Percentiles rank a stretch among this genome's conserved stretches.
Evolutionary conservation across 192 early-diverging fungal species (phyloP).

Genomic region (Coemansia sp.): DNA sequence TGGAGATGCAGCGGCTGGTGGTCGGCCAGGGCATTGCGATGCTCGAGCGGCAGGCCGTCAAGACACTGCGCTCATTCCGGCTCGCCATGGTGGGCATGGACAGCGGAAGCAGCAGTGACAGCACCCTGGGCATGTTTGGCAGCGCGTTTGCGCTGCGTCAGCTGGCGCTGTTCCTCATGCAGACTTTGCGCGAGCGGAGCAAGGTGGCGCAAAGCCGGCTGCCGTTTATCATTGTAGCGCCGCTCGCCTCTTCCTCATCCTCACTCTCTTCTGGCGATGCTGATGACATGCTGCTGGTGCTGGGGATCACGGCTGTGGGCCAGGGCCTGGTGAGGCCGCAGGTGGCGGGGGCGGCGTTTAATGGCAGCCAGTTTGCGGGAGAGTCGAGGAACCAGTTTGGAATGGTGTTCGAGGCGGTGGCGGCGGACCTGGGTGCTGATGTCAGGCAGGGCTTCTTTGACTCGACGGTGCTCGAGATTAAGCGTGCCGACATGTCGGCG

Average conservation of each 20-base stretch:
- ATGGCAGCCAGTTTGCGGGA: conserved; percentile 55
- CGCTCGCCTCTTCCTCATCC: conserved; percentile 50
- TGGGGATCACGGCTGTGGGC: conserved; percentile 63
- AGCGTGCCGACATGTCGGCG: conserved; percentile 66
- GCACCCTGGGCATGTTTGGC: conserved; percentile 58
- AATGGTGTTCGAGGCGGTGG: conserved; percentile 79
- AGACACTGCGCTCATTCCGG: conserved; percentile 74
- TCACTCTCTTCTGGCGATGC: no score
- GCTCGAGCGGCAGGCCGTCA: conserved; percentile 79
- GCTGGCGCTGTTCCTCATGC: conserved; percentile 82
- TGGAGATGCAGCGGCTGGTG: conserved; percentile 75
- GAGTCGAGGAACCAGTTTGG: conserved; percentile 66
- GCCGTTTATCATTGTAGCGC: conserved; percentile 80
- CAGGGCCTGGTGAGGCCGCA: conserved; percentile 55
- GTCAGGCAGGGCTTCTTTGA: conserved; percentile 83
- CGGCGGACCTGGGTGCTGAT: conserved; percentile 65
- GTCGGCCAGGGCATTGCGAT: conserved; percentile 80
- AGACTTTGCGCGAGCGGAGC: conserved; percentile 58
- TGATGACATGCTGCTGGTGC: conserved; percentile 65
- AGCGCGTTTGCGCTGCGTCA: conserved; percentile 69
- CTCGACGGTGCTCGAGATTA: conserved; percentile 77
- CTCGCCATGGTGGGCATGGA: conserved; percentile 68
- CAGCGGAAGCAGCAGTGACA: background rate
- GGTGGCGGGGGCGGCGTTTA: conserved; percentile 55
- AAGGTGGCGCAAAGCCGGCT: conserved; percentile 35